A percentile compares a stretch with the other conserved stretches of the same genome.
Conservation (phyloP, 1,284 basidiomycete genomes). For the Ceratobasidium sp. region DNA sequence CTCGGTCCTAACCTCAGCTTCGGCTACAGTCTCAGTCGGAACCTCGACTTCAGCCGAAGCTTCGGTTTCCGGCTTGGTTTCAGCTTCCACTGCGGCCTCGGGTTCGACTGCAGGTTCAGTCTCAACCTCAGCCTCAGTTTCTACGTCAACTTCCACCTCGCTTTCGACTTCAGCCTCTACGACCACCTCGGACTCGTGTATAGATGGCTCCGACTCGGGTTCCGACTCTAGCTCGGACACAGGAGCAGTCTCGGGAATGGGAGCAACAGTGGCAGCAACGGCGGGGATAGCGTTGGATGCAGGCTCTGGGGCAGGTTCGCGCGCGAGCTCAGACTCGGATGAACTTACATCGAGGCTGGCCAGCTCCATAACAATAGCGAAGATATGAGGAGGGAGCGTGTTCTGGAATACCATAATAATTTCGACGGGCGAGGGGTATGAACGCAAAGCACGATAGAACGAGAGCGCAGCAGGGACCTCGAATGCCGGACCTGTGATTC, state of each 20-base stretch:
- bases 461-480: slow-evolving; percentile 84
- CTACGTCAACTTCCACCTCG: slow-evolving; percentile 31
- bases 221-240: slow-evolving; percentile 17
- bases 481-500: slow-evolving; percentile 72
- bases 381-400: slow-evolving; percentile 87
- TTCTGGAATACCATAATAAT: slow-evolving; percentile 93
- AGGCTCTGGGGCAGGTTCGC: slow-evolving; percentile 15
- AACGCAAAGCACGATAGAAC: slow-evolving; percentile 93
- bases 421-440: slow-evolving; percentile 94
- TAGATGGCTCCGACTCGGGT: slow-evolving; percentile 19
- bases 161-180: slow-evolving; percentile 14
- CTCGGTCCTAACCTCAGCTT: background rate
- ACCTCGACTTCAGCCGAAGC: background rate
- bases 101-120: slow-evolving; percentile 23
- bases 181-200: slow-evolving; percentile 11
- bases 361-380: slow-evolving; percentile 91
- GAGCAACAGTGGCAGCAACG: background rate
- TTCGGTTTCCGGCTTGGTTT: slow-evolving; percentile 60
- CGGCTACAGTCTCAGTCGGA: background rate
- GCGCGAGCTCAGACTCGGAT: slow-evolving; percentile 51
- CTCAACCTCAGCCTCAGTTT: slow-evolving; percentile 37
- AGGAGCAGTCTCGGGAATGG: slow-evolving; percentile 20
- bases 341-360: slow-evolving; percentile 89
- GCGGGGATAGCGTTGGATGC: background rate
- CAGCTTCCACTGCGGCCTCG: slow-evolving; percentile 45